Base-by-base conservation (phyloP, 495 filamentous ascomycete species). In the Penicillium samsonianum region DNA sequence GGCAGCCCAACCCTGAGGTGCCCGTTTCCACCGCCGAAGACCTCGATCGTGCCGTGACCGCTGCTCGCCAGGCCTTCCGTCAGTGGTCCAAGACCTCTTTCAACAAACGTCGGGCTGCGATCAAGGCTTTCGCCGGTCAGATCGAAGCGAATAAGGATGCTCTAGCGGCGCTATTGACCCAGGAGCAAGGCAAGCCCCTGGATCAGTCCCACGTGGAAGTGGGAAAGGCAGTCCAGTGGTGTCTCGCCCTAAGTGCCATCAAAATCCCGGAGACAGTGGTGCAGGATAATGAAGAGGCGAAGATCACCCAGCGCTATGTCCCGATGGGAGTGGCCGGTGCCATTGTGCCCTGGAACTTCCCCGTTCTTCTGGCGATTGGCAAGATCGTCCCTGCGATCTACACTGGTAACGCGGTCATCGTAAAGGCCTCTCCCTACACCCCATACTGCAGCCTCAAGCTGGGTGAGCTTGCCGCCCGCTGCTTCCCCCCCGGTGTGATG, bases 401-500 rank as follows among this genome's bases (percentile, higher is more conserved):
- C 4, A 79, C 83, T 0, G 84, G 85, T 0, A 86, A 87, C 55
- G 73, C 74, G 7, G 73, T 87, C 4, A 76, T 87, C 42, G 70
- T 86, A n/a, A 87, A 87, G 70, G 80, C 82, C 2, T 84, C 81
- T 20, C 83, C 84, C 0, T 87, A 84, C 70, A 88, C 87, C 0
- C 87, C 87, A 0, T 90, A 90, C 77, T 81, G 81, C 45, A 80
- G 72, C 37, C 74, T 89, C 51, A 88, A 88, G 61, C 73, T 85
- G 50, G 80, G 73, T 53, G 87, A 90, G 68, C 72, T 91, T 11
- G 80, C 73, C n/a, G 79, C 81, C 43, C 67, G 74, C 0, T 73
- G 86, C 59, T 81, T 89, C 57, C 87, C 87, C 0, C 82, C 83
- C 0, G 88, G 87, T 47, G 80, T 91, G 9, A 62, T 91, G n/a